Evolutionary conservation across 2,329 filamentous ascomycete genomes (phyloP).

Genomic region (Diaporthe citriasiana): DNA sequence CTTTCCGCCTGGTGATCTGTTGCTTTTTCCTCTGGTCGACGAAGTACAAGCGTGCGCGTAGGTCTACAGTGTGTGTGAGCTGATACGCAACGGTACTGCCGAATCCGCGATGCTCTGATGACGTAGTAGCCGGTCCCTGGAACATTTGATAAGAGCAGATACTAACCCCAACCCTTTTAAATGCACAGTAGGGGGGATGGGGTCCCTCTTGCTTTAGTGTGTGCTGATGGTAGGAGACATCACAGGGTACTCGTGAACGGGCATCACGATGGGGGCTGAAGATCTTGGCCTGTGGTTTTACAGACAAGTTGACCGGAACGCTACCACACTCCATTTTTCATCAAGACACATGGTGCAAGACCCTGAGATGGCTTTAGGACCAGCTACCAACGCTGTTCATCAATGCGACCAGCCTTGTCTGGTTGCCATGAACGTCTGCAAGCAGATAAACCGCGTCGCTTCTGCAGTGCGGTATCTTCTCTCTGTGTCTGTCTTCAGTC

Average conservation of each 20-base stretch:
- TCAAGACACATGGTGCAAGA: not conserved
- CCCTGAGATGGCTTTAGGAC: not conserved
- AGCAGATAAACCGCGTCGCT: not conserved
- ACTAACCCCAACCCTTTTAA: not conserved
- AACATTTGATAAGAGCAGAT: conserved; percentile 3
- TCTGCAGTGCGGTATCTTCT: not conserved
- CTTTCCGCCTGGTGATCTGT: too few species aligned
- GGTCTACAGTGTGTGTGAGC: not conserved
- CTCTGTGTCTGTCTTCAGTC: not conserved
- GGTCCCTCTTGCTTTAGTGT: too few species aligned
- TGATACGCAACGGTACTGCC: not conserved
- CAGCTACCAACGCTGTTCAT: not conserved
- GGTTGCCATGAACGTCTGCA: not conserved
- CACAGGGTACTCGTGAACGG: not conserved
- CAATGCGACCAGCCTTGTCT: not conserved
- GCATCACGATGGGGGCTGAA: not conserved
- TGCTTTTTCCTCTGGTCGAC: not conserved
- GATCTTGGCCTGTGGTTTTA: not conserved
- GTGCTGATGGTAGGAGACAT: not conserved
- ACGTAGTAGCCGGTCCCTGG: conserved; percentile 19
- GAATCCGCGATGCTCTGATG: not conserved
- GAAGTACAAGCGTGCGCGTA: not conserved
- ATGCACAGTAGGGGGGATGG: conserved; percentile 6
- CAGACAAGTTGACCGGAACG: not conserved
- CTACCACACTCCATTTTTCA: too few species aligned